Percentiles rank a stretch among this genome's conserved stretches.
Evolutionary conservation across 768 basidiomycete species (phyloP).

Genomic region (Dioszegia hungarica): DNA sequence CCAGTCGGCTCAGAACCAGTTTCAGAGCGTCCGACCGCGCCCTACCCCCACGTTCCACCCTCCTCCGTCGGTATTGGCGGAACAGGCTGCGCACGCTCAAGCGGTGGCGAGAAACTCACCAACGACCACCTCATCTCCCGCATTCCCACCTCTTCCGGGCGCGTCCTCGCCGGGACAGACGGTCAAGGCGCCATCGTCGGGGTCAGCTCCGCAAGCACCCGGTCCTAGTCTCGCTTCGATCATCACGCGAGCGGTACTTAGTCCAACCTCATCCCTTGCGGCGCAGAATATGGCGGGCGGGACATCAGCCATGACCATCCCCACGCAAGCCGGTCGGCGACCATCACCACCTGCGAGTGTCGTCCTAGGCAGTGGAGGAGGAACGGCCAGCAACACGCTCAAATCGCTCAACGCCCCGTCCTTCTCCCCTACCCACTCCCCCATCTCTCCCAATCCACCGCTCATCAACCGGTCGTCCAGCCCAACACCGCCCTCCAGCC

Average conservation of each 20-base stretch:
- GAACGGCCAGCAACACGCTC: too few species aligned
- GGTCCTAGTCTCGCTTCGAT: constrained; percentile 47
- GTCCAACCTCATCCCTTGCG: constrained; percentile 30
- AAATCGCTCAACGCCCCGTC: too few species aligned
- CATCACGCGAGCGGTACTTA: constrained; percentile 45
- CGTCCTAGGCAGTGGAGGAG: not conserved
- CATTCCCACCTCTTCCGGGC: constrained; percentile 45
- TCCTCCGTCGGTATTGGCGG: constrained; percentile 33
- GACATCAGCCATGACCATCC: not conserved
- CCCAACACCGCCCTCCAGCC: not conserved
- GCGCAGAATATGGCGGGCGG: constrained; percentile 5
- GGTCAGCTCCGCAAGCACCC: not conserved
- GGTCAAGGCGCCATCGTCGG: not conserved
- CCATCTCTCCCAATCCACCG: constrained; percentile 1
- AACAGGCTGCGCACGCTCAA: constrained; percentile 5
- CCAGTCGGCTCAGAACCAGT: not conserved
- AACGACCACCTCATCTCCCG: constrained; percentile 20
- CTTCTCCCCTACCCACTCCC: too few species aligned
- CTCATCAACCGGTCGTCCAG: not conserved
- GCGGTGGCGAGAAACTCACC: constrained; percentile 8
- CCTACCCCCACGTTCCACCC: constrained; percentile 40
- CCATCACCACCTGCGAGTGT: too few species aligned
- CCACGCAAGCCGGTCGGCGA: too few species aligned
- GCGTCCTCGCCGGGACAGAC: not conserved
- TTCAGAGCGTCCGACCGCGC: constrained; percentile 20